A percentile compares a stretch with the other conserved stretches of the same genome.
Conservation (phyloP, 2,329 filamentous ascomycete species). For the Aspergillus sp. region DNA sequence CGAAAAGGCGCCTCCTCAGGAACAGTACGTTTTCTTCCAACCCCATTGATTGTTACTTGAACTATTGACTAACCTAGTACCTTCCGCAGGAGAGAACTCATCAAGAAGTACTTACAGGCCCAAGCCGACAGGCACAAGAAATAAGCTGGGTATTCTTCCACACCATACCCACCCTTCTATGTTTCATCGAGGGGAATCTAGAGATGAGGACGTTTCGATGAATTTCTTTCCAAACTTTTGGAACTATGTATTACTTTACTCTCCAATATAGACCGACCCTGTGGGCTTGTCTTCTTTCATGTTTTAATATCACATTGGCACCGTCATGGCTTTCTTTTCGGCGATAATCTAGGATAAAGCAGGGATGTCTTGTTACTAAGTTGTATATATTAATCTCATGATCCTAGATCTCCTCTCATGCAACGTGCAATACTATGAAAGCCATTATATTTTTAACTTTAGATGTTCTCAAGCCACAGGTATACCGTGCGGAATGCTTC, state of each 20-base stretch:
- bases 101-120: conserved; percentile 67
- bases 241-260: conserved; percentile 22
- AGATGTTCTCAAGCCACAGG: neutral
- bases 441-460: neutral
- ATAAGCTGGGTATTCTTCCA: conserved; percentile 30
- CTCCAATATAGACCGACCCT: conserved; percentile 21
- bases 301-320: conserved; percentile 3
- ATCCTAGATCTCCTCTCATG: conserved; percentile 19
- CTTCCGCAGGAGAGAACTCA: conserved; percentile 59
- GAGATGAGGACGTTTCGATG: conserved; percentile 12
- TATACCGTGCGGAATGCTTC: neutral
- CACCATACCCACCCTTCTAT: conserved; percentile 3
- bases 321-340: neutral
- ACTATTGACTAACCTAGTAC: conserved; percentile 8
- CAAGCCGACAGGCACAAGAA: conserved; percentile 65
- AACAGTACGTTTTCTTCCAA: conserved; percentile 68
- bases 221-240: conserved; percentile 9
- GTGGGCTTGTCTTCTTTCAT: conserved; percentile 18
- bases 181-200: conserved; percentile 7
- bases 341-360: conserved; percentile 8
- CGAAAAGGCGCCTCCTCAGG: conserved; percentile 76
- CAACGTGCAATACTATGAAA: neutral
- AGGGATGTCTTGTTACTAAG: conserved; percentile 9
- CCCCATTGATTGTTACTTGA: neutral
- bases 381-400: conserved; percentile 19